Evolutionary conservation across 352 stramenopile species (phyloP), one percentile per base, ranked within the genome.

Genomic region (Phytophthora gonapodyides): DNA sequence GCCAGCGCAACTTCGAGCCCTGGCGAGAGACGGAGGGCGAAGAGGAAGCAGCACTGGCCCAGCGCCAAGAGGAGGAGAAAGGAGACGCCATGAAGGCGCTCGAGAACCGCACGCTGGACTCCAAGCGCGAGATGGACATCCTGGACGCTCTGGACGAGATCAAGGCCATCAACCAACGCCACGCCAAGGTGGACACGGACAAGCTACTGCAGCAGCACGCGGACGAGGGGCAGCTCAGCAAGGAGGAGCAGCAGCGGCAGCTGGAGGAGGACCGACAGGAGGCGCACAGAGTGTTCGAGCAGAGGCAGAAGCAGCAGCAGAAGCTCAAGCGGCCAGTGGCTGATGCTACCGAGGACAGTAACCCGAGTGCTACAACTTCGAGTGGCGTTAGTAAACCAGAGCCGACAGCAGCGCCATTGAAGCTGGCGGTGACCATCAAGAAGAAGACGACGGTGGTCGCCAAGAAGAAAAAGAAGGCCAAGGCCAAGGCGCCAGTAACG

Each of bases 111-210:
- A 99, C 98, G 31, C 78, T 99, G 13, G 97, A 99, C 63, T 99
- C 91, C 51, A 99, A 99, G 76, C 83, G 95, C 33, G 98, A 99
- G 80, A 99, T 99, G 97, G 96, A 99, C 52, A 98, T 99, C 61
- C 80, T 99, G 45, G 98, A 99, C 62, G 96, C 97, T 19, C 69
- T 99, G 17, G 97, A 99, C 63, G 95, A 99, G 78, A 99, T 99
- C 64, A 97, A 98, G 54, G 94, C 96, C 13, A 98, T 99, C 72
- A 99, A 99, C 79, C 83, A 93, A 48, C 83, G 92, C 61, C 96
- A 99, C 76, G 78, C 95, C n/a, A 83, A 89, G 47, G 79, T 98
- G 44, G 88, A 97, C 69, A 88, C 80, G 57, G 84, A 96, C 63
- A 81, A 78, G 55, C 55, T 95, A 40, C 58, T 96, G 46, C 70